These are phyloP conservation scores for Starmerella roubikii DNA, from an alignment of 805 yeast species.

Conservation along the genomic window DNA sequence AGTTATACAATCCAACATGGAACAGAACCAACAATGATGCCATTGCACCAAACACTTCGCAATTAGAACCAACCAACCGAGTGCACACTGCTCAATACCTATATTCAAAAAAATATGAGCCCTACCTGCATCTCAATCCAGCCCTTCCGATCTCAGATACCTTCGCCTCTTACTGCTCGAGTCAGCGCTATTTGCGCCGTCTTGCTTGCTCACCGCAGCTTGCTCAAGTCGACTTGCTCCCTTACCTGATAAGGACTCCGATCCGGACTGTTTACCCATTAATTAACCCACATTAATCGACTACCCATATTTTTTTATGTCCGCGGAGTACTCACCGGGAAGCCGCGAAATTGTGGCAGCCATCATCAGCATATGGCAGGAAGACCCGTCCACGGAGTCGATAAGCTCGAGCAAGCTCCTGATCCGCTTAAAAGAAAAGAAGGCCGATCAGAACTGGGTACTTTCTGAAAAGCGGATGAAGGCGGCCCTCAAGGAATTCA, in stretches of 20 bases:
- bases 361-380: slow-evolving; percentile 54
- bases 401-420: slow-evolving; percentile 43
- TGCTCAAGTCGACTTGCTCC: too few species aligned
- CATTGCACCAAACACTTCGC: not conserved
- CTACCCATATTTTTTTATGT: too few species aligned
- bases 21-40: not conserved
- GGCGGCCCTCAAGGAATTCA: slow-evolving; percentile 40
- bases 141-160: too few species aligned
- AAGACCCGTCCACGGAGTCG: slow-evolving; percentile 48
- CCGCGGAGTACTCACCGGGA: slow-evolving; percentile 32
- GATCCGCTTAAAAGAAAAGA: slow-evolving; percentile 34
- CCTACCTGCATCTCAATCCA: too few species aligned
- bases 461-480: slow-evolving; percentile 46
- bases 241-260: too few species aligned
- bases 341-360: slow-evolving; percentile 46
- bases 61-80: not conserved
- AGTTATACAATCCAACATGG: not conserved
- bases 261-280: too few species aligned
- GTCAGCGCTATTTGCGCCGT: too few species aligned
- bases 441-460: slow-evolving; percentile 42
- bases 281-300: too few species aligned
- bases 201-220: too few species aligned
- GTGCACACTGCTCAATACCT: too few species aligned
- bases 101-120: too few species aligned
- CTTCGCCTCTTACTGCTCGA: too few species aligned